Evolutionary conservation across 2,329 filamentous ascomycete genomes (phyloP).

Genomic region (Geoglossum cookeanum): DNA sequence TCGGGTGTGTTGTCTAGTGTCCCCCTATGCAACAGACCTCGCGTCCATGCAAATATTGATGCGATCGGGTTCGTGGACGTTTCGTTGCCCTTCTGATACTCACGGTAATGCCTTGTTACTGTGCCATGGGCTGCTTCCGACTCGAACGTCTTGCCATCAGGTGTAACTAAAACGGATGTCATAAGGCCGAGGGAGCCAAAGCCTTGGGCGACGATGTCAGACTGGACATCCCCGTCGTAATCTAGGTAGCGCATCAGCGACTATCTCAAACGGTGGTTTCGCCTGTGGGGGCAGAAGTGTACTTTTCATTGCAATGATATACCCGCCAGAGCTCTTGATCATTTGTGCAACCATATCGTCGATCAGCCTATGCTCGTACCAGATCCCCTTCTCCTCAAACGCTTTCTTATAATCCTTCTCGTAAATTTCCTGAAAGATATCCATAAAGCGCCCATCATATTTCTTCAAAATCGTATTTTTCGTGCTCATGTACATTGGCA

Average conservation of each 20-base stretch:
- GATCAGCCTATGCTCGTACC: constrained; percentile 98
- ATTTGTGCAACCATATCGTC: constrained; percentile 99
- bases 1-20: constrained; percentile 87
- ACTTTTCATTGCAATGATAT: constrained; percentile 98
- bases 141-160: constrained; percentile 92
- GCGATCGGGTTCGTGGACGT: constrained; percentile 98
- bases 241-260: constrained; percentile 31
- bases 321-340: constrained; percentile 95
- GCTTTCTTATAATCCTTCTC: constrained; percentile 69
- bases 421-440: constrained; percentile 97
- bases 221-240: constrained; percentile 98
- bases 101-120: constrained; percentile 94
- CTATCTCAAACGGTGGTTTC: neutral
- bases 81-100: constrained; percentile 94
- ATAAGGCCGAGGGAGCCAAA: constrained; percentile 96
- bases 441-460: constrained; percentile 97
- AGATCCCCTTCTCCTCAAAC: constrained; percentile 83
- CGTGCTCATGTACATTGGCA: constrained; percentile 99
- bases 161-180: constrained; percentile 94
- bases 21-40: constrained; percentile 81
- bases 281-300: constrained; percentile 20
- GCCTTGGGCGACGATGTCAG: constrained; percentile 92
- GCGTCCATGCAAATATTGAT: constrained; percentile 97
- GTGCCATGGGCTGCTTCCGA: constrained; percentile 96
- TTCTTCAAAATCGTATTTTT: constrained; percentile 99